These are phyloP conservation scores for Trypanosoma vivax DNA, from an alignment of 208 protist species.

Conservation along the genomic window DNA sequence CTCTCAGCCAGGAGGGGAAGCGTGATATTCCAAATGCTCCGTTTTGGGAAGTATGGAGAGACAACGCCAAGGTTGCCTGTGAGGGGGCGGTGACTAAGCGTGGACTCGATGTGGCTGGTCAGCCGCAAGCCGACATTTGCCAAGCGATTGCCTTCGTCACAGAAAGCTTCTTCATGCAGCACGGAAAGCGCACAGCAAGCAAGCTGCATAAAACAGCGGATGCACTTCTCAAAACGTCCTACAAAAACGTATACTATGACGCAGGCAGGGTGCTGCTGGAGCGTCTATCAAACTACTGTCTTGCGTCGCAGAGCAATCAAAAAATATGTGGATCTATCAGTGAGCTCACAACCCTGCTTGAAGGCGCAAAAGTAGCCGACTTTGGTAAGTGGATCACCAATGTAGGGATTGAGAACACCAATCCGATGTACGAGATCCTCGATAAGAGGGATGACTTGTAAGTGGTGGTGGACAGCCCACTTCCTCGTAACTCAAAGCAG, in stretches of 20 bases:
- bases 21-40: conserved; percentile 54
- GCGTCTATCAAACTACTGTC: conserved; percentile 49
- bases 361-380: conserved; percentile 29
- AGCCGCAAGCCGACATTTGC: conserved; percentile 51
- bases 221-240: conserved; percentile 76
- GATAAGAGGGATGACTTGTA: conserved; percentile 59
- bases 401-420: conserved; percentile 89
- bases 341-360: conserved; percentile 37
- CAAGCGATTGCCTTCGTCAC: conserved; percentile 34
- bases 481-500: too few relatives aligned
- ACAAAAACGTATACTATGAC: conserved; percentile 78
- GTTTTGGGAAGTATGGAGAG: conserved; percentile 78
- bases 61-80: conserved; percentile 41
- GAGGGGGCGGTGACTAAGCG: conserved; percentile 36
- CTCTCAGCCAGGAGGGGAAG: conserved; percentile 35
- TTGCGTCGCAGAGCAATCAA: conserved; percentile 47
- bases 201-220: conserved; percentile 69
- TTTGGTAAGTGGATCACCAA: conserved; percentile 78
- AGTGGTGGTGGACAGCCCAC: too few relatives aligned
- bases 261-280: conserved; percentile 53
- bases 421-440: conserved; percentile 87
- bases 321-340: conserved; percentile 45
- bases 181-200: conserved; percentile 59
- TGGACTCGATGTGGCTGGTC: conserved; percentile 28
- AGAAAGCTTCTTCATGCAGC: conserved; percentile 78